Conservation (phyloP, 1,284 basidiomycete species). For the Omphalotus olearius region DNA sequence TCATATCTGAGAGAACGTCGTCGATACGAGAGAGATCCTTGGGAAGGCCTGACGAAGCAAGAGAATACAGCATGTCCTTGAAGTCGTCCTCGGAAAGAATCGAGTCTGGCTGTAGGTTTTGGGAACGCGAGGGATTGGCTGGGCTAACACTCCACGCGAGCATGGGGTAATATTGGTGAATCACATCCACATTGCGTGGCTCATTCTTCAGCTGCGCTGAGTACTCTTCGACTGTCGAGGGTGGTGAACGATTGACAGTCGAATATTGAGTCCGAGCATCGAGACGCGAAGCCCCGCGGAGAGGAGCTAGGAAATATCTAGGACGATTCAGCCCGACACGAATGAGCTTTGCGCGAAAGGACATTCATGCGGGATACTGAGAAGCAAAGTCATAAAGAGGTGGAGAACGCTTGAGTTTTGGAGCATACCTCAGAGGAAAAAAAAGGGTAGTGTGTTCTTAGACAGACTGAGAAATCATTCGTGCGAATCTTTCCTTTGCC, state of each 20-base stretch:
- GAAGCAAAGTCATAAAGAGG: not conserved
- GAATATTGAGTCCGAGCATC: constrained; percentile 1
- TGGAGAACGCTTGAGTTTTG: not conserved
- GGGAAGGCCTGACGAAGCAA: constrained; percentile 44
- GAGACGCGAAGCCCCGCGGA: constrained; percentile 1
- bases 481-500: constrained; percentile 15
- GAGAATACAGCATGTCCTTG: constrained; percentile 32
- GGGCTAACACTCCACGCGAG: constrained; percentile 31
- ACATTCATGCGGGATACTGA: constrained; percentile 48
- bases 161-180: constrained; percentile 33
- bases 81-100: constrained; percentile 20
- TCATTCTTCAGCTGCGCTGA: constrained; percentile 14
- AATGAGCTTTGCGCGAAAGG: constrained; percentile 34
- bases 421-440: too few species aligned
- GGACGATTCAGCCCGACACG: constrained; percentile 27
- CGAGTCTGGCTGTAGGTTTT: not conserved
- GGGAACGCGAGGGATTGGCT: constrained; percentile 6
- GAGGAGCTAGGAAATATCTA: constrained; percentile 3
- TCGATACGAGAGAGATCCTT: constrained; percentile 46
- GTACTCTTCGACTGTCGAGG: not conserved
- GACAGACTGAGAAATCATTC: not conserved
- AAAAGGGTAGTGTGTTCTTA: constrained; percentile 1
- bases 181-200: constrained; percentile 25
- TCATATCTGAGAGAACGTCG: constrained; percentile 43
- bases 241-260: not conserved